Base-by-base conservation (phyloP, 352 stramenopile species). In the Pythium utonaiense region DNA sequence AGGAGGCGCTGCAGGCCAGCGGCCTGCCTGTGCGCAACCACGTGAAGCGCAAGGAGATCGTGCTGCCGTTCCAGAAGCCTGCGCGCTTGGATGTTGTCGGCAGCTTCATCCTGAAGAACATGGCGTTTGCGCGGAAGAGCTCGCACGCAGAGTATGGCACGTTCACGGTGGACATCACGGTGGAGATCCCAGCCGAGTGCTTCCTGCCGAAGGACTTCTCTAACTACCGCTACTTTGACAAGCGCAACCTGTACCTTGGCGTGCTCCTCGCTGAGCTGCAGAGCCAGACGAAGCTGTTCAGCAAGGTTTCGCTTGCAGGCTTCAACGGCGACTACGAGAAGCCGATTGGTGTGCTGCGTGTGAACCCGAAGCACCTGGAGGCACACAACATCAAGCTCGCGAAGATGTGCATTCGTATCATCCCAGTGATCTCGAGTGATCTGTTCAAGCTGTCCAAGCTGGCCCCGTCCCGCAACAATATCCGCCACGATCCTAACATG, bases 171-270 rank as follows among this genome's bases (percentile, higher is more conserved):
- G 88, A 97, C 57, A 38, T 97, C 16, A 76, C 87, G 0, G 71
- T 96, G 14, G 76, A 91, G 64, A 96, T 97, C 62, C 89, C 89
- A 0, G 49, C 64, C 7, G 64, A 58, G 7, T 96, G 88, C 68
- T 93, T 97, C 60, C 41, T 95, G 19, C 83, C 84, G 10, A 95
- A 96, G 64, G 89, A 97, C 60, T 93, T 94, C 64, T 67, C 83
- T 44, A 96, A 96, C 73, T 95, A 94, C 69, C 73, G 85, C 24
- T 96, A 96, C 64, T 77, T 88, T 6, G 88, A 96, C 77, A 96
- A 96, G 70, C 77, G 88, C 30, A 91, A 87, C 52, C 51, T 96
- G 61, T 96, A 96, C 57, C 62, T 96, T 0, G 87, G 81, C 3
- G 78, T 96, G 19, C 38, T 97, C 22, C 74, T 77, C 3, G 65